A percentile compares a stretch with the other conserved stretches of the same genome.
Conservation (phyloP, 2,329 filamentous ascomycete species). For the Diplocarpon rosae region DNA sequence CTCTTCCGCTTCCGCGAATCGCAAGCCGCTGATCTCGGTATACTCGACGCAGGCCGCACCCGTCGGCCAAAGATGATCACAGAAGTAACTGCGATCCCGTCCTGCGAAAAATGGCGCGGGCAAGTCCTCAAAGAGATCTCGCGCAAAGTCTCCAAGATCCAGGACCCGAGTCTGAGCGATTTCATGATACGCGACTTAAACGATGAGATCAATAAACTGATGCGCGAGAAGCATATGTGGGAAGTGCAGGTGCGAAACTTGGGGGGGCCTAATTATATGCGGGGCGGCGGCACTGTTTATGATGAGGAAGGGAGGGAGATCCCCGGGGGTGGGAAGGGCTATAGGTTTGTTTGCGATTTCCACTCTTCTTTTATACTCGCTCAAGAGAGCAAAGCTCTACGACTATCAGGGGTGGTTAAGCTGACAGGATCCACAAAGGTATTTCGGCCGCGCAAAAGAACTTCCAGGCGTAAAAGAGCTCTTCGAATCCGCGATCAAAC, state of each 20-base stretch:
- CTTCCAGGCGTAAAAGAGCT: conserved; percentile 93
- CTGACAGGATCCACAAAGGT: conserved; percentile 35
- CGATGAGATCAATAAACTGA: conserved; percentile 98
- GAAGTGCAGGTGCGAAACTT: conserved; percentile 91
- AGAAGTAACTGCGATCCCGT: conserved; percentile 69
- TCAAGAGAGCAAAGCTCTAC: neutral
- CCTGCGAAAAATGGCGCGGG: conserved; percentile 95
- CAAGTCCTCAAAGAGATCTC: conserved; percentile 96
- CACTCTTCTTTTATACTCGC: neutral
- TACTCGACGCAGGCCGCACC: conserved; percentile 83
- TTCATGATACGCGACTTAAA: conserved; percentile 97
- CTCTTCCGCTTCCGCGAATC: conserved; percentile 98
- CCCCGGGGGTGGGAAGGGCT: conserved; percentile 70
- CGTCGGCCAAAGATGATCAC: conserved; percentile 88
- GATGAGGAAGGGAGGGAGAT: conserved; percentile 46
- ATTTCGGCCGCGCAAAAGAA: conserved; percentile 84
- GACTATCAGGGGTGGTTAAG: neutral
- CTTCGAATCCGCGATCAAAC: conserved; percentile 65
- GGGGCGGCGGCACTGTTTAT: conserved; percentile 39
- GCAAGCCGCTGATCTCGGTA: conserved; percentile 90
- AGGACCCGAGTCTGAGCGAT: conserved; percentile 83
- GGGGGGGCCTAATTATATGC: conserved; percentile 82
- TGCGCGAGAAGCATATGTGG: conserved; percentile 99
- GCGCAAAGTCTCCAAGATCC: conserved; percentile 92
- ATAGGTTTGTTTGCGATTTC: conserved; percentile 68